Evolutionary conservation across 352 stramenopile genomes (phyloP).

Genomic region (Phytophthora hibernalis): DNA sequence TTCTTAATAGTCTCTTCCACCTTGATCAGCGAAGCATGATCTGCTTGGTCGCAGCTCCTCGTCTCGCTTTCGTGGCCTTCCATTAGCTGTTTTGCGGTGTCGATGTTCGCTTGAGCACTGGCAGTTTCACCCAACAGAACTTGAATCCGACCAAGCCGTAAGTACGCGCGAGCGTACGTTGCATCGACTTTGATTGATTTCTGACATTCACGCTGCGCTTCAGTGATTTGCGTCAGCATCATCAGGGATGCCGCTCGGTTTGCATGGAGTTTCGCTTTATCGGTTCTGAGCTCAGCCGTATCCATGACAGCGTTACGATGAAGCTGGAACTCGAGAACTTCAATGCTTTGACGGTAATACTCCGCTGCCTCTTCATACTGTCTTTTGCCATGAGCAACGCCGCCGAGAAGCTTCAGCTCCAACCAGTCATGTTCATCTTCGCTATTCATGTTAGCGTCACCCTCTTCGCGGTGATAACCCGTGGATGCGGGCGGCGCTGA

Average conservation of each 20-base stretch:
- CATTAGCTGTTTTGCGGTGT: slow-evolving; percentile 56
- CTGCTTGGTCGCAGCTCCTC: slow-evolving; percentile 38
- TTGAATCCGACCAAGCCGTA: slow-evolving; percentile 76
- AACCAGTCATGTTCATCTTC: slow-evolving; percentile 58
- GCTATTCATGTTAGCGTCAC: slow-evolving; percentile 41
- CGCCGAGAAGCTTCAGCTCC: slow-evolving; percentile 69
- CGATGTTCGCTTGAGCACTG: slow-evolving; percentile 59
- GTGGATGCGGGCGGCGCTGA: slow-evolving; percentile 23
- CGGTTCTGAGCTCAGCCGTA: slow-evolving; percentile 53
- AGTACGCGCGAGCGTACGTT: slow-evolving; percentile 76
- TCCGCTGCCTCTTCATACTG: slow-evolving; percentile 66
- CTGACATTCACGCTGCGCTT: slow-evolving; percentile 76
- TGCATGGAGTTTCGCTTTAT: slow-evolving; percentile 84
- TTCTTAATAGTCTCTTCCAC: slow-evolving; percentile 61
- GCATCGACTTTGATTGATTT: slow-evolving; percentile 70
- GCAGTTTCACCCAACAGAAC: slow-evolving; percentile 66
- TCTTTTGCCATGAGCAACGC: slow-evolving; percentile 47
- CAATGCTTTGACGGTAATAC: slow-evolving; percentile 62
- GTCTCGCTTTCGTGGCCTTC: slow-evolving; percentile 22
- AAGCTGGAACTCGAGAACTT: slow-evolving; percentile 54
- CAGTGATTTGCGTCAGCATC: slow-evolving; percentile 77
- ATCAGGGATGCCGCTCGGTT: slow-evolving; percentile 83
- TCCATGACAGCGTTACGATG: slow-evolving; percentile 37
- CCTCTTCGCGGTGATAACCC: slow-evolving; percentile 6
- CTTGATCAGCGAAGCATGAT: slow-evolving; percentile 58